Evolutionary conservation across 257 asterid genomes (phyloP).

Genomic region (Phtheirospermum japonicum): DNA sequence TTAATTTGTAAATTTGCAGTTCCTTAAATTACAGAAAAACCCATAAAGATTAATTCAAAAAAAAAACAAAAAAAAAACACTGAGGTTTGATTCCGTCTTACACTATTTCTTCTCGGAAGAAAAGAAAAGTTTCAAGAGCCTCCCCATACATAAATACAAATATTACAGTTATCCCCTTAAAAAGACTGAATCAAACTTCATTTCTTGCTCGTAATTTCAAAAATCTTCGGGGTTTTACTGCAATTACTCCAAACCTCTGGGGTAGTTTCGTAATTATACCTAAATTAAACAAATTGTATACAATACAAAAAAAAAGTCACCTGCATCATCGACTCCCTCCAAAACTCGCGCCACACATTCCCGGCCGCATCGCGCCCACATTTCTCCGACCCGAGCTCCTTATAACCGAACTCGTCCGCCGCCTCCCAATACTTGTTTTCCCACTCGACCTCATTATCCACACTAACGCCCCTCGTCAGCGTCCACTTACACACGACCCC

Average conservation of each 20-base stretch:
- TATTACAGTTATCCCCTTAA: no score
- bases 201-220: no score
- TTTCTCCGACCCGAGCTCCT: constrained; percentile 98
- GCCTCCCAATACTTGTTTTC: constrained; percentile 99
- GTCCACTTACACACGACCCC: constrained; percentile 96
- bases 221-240: no score
- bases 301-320: constrained; percentile 27
- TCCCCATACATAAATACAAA: no score
- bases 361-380: constrained; percentile 93
- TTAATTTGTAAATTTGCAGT: no score
- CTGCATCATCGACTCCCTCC: constrained; percentile 91
- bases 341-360: constrained; percentile 87
- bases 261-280: background rate
- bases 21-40: no score
- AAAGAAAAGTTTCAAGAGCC: no score
- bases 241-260: background rate
- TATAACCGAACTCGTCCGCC: constrained; percentile 82
- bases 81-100: no score
- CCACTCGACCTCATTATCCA: constrained; percentile 77
- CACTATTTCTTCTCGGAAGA: no score
- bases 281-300: background rate
- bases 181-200: no score
- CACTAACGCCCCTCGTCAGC: constrained; percentile 66
- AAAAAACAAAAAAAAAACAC: no score
- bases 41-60: no score